Percentiles rank a stretch among this genome's conserved stretches.
Conservation (phyloP, 2,329 filamentous ascomycete genomes). For the Pleomassaria siparia region DNA sequence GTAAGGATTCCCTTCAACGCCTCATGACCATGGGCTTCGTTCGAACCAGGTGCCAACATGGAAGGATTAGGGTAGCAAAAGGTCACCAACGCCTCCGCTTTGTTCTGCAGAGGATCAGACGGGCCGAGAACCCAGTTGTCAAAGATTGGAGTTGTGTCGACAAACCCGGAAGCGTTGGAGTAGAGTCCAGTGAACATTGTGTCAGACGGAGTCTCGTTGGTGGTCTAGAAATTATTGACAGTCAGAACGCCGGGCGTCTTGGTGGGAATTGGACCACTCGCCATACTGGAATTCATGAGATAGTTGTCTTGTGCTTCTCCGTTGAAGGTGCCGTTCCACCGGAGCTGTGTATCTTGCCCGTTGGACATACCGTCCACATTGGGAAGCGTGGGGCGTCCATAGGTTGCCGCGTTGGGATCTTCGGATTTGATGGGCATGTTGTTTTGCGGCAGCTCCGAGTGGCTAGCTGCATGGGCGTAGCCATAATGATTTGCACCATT, state of each 20-base stretch:
- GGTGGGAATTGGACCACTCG: slow-evolving; percentile 46
- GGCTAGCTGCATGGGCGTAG: slow-evolving; percentile 34
- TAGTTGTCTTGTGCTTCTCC: slow-evolving; percentile 49
- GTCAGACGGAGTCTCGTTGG: slow-evolving; percentile 48
- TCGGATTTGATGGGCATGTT: slow-evolving; percentile 40
- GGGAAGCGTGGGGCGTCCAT: slow-evolving; percentile 38
- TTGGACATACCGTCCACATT: slow-evolving; percentile 39
- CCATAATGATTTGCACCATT: slow-evolving; percentile 31
- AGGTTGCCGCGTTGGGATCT: slow-evolving; percentile 29
- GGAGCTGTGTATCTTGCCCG: slow-evolving; percentile 42
- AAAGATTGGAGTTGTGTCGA: slow-evolving; percentile 39
- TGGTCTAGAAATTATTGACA: slow-evolving; percentile 43
- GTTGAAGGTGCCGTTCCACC: slow-evolving; percentile 50
- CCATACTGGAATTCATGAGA: slow-evolving; percentile 50
- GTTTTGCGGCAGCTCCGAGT: slow-evolving; percentile 36
- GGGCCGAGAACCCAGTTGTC: slow-evolving; percentile 47
- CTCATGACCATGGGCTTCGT: slow-evolving; percentile 53
- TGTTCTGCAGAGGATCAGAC: slow-evolving; percentile 49
- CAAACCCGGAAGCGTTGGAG: slow-evolving; percentile 47
- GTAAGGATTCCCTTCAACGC: slow-evolving; percentile 60
- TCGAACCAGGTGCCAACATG: slow-evolving; percentile 24
- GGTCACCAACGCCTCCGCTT: slow-evolving; percentile 49
- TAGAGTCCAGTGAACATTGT: slow-evolving; percentile 54
- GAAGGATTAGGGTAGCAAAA: slow-evolving; percentile 54
- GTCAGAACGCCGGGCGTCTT: slow-evolving; percentile 49